Conservation (phyloP, 176 grass and related monocot genomes). For the Saccharum spontaneum region DNA sequence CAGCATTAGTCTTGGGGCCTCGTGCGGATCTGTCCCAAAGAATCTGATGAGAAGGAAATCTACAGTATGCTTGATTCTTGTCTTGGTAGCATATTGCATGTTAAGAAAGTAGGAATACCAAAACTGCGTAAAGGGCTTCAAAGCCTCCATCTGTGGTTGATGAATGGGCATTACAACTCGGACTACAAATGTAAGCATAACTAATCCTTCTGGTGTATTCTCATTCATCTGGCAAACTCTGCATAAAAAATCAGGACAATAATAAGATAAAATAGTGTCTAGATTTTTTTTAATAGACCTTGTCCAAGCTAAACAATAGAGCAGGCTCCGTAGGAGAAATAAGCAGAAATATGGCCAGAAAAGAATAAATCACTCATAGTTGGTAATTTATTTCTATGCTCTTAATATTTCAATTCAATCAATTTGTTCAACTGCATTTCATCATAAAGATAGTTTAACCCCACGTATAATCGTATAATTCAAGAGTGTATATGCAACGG, state of each 20-base stretch:
- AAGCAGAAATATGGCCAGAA: background rate
- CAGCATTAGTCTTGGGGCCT: background rate
- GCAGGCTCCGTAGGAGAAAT: background rate
- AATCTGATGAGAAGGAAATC: background rate
- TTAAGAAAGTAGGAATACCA: background rate
- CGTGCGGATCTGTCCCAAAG: no score
- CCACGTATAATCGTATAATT: conserved; percentile 5
- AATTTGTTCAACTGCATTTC: background rate
- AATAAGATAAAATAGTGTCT: background rate
- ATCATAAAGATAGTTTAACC: background rate
- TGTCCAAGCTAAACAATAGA: background rate
- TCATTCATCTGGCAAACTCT: conserved; percentile 40
- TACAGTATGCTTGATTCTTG: background rate
- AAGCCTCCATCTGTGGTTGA: background rate
- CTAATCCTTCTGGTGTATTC: background rate
- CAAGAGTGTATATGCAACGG: background rate
- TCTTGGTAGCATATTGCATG: background rate
- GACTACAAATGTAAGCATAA: conserved; percentile 13
- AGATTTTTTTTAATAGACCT: background rate
- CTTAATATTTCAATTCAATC: background rate
- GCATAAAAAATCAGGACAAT: background rate
- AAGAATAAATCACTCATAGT: background rate
- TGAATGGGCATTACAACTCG: background rate
- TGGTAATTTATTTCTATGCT: background rate
- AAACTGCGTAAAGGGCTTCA: background rate